Conservation (phyloP, 371 early-diverging fungal species). For the Apophysomyces ossiformis region DNA sequence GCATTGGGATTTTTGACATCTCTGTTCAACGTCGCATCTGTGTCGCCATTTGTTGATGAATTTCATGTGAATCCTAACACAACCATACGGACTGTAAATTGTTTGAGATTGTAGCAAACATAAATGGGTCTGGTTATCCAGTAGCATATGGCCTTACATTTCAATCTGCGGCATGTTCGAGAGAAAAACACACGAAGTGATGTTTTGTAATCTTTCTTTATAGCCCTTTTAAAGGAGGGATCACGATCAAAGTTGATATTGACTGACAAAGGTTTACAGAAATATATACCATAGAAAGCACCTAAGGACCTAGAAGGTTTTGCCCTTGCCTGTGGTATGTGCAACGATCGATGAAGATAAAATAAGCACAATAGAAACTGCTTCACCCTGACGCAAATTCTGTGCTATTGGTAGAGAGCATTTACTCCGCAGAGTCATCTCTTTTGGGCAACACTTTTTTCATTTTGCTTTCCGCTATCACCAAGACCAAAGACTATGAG, state of each 20-base stretch:
- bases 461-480: constrained; percentile 5
- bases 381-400: not conserved
- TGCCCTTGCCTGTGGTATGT: not conserved
- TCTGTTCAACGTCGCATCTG: not conserved
- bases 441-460: not conserved
- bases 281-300: constrained; percentile 18
- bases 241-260: not conserved
- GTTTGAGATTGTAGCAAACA: constrained; percentile 5
- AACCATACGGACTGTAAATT: not conserved
- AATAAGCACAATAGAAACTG: not conserved
- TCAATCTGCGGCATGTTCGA: not conserved
- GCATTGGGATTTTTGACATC: constrained; percentile 11
- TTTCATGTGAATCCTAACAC: constrained; percentile 11
- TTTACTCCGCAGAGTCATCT: not conserved
- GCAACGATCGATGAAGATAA: not conserved
- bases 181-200: too few relatives aligned
- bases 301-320: not conserved
- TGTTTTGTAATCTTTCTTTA: too few relatives aligned
- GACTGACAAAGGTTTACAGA: not conserved
- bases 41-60: constrained; percentile 5
- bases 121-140: constrained; percentile 2
- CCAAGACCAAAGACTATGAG: constrained; percentile 33
- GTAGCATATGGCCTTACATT: constrained; percentile 8
- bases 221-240: too few relatives aligned
- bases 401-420: too few relatives aligned